Conservation (phyloP, 202 grass and related monocot species). For the Panicum hallii region DNA sequence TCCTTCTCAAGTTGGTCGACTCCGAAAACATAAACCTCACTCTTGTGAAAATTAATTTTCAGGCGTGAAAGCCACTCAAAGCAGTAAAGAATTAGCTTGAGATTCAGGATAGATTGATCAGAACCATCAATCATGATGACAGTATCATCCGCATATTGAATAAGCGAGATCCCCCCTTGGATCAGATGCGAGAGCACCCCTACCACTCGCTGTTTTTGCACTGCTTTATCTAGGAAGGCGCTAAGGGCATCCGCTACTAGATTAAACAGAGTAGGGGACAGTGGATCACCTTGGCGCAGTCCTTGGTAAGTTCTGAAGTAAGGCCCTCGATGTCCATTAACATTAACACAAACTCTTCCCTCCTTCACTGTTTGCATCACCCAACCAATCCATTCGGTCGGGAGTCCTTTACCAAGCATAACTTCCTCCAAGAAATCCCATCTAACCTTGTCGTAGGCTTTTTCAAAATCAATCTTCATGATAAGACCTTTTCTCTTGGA, state of each 20-base stretch:
- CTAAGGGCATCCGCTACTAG: no score
- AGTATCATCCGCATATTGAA: background rate
- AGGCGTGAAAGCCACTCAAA: background rate
- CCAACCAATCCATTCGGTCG: no score
- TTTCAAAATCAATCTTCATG: background rate
- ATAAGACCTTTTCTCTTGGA: background rate
- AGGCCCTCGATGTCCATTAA: rapidly evolving
- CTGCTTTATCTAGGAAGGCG: background rate
- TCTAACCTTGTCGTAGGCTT: background rate
- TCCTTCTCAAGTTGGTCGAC: rapidly evolving
- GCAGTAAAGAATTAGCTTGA: background rate
- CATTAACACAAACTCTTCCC: no score
- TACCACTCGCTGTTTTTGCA: rapidly evolving
- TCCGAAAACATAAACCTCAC: background rate
- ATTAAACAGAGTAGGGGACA: background rate
- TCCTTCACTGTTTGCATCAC: no score
- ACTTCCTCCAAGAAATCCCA: background rate
- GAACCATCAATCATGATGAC: background rate
- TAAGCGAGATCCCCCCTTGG: rapidly evolving
- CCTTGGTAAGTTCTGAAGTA: no score
- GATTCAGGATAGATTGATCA: rapidly evolving
- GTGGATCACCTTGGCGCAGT: background rate
- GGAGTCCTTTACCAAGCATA: background rate
- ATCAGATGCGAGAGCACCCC: background rate
- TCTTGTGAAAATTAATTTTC: background rate